Percentiles rank a stretch among this genome's conserved stretches.
Evolutionary conservation across 2,329 filamentous ascomycete species (phyloP).

Genomic region (Lomentospora prolificans): DNA sequence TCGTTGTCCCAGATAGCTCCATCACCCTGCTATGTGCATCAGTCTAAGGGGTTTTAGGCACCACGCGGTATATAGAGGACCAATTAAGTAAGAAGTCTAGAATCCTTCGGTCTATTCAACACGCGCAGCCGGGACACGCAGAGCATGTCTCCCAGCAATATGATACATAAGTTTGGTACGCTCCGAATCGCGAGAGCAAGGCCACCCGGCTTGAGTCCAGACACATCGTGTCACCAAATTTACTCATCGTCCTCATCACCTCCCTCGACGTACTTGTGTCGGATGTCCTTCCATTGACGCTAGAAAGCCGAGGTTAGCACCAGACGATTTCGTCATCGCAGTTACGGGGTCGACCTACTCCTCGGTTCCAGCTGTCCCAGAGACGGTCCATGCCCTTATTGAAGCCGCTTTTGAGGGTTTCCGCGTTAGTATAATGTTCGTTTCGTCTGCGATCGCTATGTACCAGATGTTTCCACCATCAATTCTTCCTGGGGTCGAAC

Average conservation of each 20-base stretch:
- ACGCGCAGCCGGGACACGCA: background rate
- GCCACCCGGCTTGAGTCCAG: background rate
- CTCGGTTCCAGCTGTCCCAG: slow-evolving; percentile 87
- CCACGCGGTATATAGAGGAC: no score
- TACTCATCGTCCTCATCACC: slow-evolving; percentile 56
- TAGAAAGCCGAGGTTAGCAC: slow-evolving; percentile 25
- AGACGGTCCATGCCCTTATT: slow-evolving; percentile 72
- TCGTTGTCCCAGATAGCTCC: no score
- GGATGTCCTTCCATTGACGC: slow-evolving; percentile 99
- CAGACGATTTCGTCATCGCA: slow-evolving; percentile 3
- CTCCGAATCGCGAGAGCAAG: background rate
- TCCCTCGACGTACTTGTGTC: slow-evolving; percentile 72
- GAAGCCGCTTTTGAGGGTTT: slow-evolving; percentile 53
- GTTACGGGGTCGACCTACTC: slow-evolving; percentile 53
- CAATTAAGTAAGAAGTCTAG: background rate
- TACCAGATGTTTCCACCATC: background rate
- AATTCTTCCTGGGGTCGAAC: slow-evolving; percentile 23
- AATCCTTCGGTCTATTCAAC: slow-evolving; percentile 1
- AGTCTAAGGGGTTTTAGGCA: no score
- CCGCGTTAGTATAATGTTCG: background rate
- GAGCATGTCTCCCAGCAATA: background rate
- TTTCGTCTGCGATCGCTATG: background rate
- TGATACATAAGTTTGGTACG: slow-evolving; percentile 3
- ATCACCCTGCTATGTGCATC: no score
- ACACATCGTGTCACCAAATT: slow-evolving; percentile 12